phyloP scores from a whole-genome alignment of 2,329 filamentous ascomycete genomes.

The Sporothrix sp. region DNA sequence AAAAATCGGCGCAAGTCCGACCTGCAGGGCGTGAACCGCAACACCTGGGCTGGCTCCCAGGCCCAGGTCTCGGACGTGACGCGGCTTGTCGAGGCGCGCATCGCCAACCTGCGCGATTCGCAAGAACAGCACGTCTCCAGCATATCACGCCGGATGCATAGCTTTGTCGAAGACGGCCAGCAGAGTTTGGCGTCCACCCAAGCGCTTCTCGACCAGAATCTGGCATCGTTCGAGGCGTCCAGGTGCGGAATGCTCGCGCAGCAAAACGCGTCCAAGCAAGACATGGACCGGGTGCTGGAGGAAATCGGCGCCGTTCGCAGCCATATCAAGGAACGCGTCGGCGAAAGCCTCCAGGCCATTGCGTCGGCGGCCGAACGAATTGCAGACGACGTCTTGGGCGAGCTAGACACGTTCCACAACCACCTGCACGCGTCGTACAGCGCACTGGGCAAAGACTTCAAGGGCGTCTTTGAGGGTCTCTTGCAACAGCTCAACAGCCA shows the following conservation, averaged over 20 bases:
- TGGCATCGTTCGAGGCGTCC: conserved; percentile 53
- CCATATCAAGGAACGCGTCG: conserved; percentile 76
- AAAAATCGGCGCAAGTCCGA: conserved; percentile 82
- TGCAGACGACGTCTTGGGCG: conserved; percentile 76
- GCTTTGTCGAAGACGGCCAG: conserved; percentile 67
- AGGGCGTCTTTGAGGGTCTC: conserved; percentile 67
- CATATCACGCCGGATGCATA: conserved; percentile 62
- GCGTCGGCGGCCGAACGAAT: conserved; percentile 80
- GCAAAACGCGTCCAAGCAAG: conserved; percentile 60
- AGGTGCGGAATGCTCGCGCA: conserved; percentile 49
- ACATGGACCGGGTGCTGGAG: conserved; percentile 84
- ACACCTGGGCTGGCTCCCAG: conserved; percentile 69
- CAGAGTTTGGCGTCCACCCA: conserved; percentile 61
- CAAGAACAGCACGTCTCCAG: conserved; percentile 61
- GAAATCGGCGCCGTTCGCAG: conserved; percentile 87
- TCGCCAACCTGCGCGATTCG: conserved; percentile 60
- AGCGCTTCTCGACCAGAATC: conserved; percentile 58
- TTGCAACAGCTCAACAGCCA: conserved; percentile 66
- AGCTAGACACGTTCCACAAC: conserved; percentile 74
- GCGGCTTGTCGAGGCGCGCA: conserved; percentile 61
- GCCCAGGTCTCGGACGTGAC: conserved; percentile 69
- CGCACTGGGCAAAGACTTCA: conserved; percentile 6
- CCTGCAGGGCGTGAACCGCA: conserved; percentile 68
- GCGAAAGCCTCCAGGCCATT: conserved; percentile 73
- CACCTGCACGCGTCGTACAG: conserved; percentile 24